A percentile compares a stretch with the other conserved stretches of the same genome.
Evolutionary conservation across 345 rosid species (phyloP).

Genomic region (Linum tenue): DNA sequence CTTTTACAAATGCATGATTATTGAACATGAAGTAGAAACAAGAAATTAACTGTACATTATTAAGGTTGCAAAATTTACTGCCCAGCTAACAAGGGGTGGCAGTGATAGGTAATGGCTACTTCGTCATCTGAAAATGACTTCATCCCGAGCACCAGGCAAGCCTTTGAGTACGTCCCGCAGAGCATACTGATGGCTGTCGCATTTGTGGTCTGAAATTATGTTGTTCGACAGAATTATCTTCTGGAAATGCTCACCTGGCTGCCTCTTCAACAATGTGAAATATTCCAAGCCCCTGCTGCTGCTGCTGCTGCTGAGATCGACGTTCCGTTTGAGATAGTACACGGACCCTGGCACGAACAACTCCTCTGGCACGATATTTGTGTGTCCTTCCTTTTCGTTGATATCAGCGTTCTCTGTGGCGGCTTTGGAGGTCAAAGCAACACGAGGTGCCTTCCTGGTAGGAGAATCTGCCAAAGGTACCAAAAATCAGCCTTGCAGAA

Average conservation of each 20-base stretch:
- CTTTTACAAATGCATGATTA: neutral
- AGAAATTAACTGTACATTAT: neutral
- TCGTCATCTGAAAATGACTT: conserved; percentile 31
- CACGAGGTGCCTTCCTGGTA: conserved; percentile 14
- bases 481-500: neutral
- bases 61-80: neutral
- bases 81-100: neutral
- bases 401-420: conserved; percentile 12
- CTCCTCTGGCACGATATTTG: conserved; percentile 36
- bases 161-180: conserved; percentile 83
- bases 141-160: conserved; percentile 39
- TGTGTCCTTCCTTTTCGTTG: conserved; percentile 16
- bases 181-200: conserved; percentile 80
- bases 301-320: conserved; percentile 14
- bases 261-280: conserved; percentile 75
- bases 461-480: conserved; percentile 23
- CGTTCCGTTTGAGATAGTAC: conserved; percentile 69
- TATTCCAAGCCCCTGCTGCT: conserved; percentile 30
- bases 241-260: conserved; percentile 79
- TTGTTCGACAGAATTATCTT: conserved; percentile 74
- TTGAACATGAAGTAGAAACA: neutral
- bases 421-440: conserved; percentile 16
- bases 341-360: conserved; percentile 68
- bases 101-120: neutral
- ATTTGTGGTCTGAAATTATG: conserved; percentile 77